Percentiles rank a stretch among this genome's conserved stretches.
Evolutionary conservation across 257 asterid species (phyloP).

Genomic region (Solanum sejunctum): DNA sequence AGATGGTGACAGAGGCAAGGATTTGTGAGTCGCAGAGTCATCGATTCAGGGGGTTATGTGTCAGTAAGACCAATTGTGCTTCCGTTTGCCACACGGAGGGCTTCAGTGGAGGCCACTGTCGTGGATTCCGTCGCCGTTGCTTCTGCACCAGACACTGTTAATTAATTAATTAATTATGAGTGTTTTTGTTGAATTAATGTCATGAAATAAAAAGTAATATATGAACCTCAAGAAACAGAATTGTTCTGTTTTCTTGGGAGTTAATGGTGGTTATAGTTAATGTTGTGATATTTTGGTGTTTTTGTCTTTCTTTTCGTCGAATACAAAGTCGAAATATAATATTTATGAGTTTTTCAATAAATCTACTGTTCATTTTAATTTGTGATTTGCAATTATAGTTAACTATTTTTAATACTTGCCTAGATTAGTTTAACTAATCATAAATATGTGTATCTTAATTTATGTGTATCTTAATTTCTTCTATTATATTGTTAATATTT

Average conservation of each 20-base stretch:
- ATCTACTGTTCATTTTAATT: no score
- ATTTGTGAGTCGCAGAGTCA: slow-evolving; percentile 24
- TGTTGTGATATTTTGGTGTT: not conserved
- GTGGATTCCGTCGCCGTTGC: slow-evolving; percentile 41
- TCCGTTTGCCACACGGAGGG: slow-evolving; percentile 26
- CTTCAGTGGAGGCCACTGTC: slow-evolving; percentile 21
- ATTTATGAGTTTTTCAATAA: no score
- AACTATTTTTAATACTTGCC: no score
- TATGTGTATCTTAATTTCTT: no score
- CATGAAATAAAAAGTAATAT: not conserved
- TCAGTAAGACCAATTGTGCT: slow-evolving; percentile 20
- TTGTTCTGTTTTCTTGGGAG: not conserved
- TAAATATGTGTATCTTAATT: no score
- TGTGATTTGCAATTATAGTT: no score
- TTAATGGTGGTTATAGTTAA: not conserved
- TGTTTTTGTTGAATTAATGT: not conserved
- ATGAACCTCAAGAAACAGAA: not conserved
- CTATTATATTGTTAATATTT: no score
- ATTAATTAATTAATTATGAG: not conserved
- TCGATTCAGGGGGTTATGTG: slow-evolving; percentile 21
- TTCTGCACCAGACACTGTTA: slow-evolving; percentile 31
- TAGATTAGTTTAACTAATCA: no score
- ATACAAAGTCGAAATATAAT: no score
- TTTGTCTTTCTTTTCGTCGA: no score
- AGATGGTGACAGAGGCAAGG: slow-evolving; percentile 30